Evolutionary conservation across 1,284 basidiomycete species (phyloP), one percentile per base, ranked within the genome.

Genomic region (Macrocystidia cucumis): DNA sequence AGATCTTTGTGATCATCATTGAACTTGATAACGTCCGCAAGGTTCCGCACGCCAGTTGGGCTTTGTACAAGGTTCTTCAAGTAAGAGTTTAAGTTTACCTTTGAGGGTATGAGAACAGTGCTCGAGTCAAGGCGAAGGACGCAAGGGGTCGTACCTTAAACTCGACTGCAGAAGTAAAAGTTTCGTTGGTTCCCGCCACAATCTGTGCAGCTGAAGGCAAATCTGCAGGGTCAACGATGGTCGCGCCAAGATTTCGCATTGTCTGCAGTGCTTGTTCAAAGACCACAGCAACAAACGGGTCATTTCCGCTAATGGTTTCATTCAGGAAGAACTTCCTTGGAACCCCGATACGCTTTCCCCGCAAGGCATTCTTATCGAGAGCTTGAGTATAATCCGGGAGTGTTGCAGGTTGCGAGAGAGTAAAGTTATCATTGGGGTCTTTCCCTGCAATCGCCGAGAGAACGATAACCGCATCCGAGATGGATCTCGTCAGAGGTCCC

Each of bases 181-280:
- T 67, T 48, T 80, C 76, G 38, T 73, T 74, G 8, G 68, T 63
- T 0, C 65, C 71, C 6, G 46, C 49, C 4, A 57, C 55, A 29
- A 78, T 65, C 34, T 76, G 74, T 4, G 69, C 60, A 4, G 69
- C 72, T 24, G 65, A 68, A 0, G 77, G 75, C 9, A 80, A 49
- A 48, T 80, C 69, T 1, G 74, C 76, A 3, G 75, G 74, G 49
- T 80, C 78, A 3, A 81, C 61, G 9, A 81, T 53, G 0, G 68
- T 74, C 1, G 77, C 78, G 4, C 78, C 78, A 2, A 81, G 60
- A 1, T 45, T 44, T 26, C 57, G 52, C 19, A 82, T 62, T 0
- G 59, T 66, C 11, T 59, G 45, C 23, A 79, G 47, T 0, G 74
- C 71, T 24, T 62, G 41, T 34, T 74, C 66, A 42, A 78, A 79